phyloP scores from a whole-genome alignment of 2,329 filamentous ascomycete genomes.

The Leptoxyphium fumago region DNA sequence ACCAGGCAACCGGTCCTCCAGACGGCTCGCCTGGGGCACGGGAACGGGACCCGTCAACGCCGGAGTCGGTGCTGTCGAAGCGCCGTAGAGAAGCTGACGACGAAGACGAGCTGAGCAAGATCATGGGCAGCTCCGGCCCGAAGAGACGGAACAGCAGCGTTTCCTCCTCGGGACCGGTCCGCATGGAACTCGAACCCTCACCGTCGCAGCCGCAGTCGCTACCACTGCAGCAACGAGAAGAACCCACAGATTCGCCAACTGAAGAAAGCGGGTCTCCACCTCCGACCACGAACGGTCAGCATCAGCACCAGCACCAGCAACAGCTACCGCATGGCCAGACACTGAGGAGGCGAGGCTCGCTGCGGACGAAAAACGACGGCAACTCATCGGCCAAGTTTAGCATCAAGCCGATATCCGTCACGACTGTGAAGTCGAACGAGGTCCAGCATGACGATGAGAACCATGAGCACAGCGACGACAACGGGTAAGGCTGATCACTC shows the following conservation, averaged over 20 bases:
- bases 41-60: constrained; percentile 32
- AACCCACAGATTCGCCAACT: not conserved
- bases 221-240: constrained; percentile 13
- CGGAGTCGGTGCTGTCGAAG: constrained; percentile 75
- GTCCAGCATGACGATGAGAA: not conserved
- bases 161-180: constrained; percentile 9
- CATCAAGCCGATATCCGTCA: constrained; percentile 11
- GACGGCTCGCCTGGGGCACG: constrained; percentile 21
- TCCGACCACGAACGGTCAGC: constrained; percentile 9
- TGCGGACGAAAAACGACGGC: constrained; percentile 30
- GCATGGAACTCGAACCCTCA: constrained; percentile 2
- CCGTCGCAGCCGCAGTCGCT: constrained; percentile 8
- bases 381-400: constrained; percentile 21
- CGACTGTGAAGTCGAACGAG: constrained; percentile 2
- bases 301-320: not conserved
- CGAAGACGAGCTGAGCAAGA: constrained; percentile 78
- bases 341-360: constrained; percentile 28
- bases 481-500: not conserved
- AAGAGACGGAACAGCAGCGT: constrained; percentile 26
- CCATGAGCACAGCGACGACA: not conserved
- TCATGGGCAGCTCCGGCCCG: constrained; percentile 37
- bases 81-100: constrained; percentile 83
- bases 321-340: constrained; percentile 10
- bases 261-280: not conserved
- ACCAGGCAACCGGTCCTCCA: constrained; percentile 7